Percentiles rank a stretch among this genome's conserved stretches.
phyloP scores from a whole-genome alignment of 2,329 filamentous ascomycete species.

The Cordyceps javanica region DNA sequence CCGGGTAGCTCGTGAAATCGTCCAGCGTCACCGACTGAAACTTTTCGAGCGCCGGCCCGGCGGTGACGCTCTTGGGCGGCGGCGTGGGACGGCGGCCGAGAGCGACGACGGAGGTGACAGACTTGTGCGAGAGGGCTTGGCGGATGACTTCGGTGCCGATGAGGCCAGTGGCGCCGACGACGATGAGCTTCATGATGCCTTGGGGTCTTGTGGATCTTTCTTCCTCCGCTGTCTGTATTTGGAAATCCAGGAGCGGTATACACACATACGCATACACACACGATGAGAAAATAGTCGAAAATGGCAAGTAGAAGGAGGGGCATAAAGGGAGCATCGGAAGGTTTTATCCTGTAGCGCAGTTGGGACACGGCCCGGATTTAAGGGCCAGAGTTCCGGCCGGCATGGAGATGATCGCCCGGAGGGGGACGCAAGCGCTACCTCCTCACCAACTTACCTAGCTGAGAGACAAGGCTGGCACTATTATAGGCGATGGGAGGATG shows the following conservation, averaged over 20 bases:
- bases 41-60: slow-evolving; percentile 27
- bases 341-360: too few species aligned
- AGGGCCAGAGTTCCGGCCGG: background rate
- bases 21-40: slow-evolving; percentile 32
- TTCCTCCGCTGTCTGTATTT: too few species aligned
- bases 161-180: slow-evolving; percentile 37
- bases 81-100: slow-evolving; percentile 32
- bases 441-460: too few species aligned
- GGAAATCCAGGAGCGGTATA: too few species aligned
- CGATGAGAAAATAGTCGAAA: background rate
- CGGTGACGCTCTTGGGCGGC: slow-evolving; percentile 17
- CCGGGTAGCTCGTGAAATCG: slow-evolving; percentile 36
- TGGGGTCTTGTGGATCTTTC: background rate
- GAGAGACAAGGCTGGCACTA: background rate
- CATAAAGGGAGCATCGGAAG: background rate
- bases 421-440: background rate
- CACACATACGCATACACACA: too few species aligned
- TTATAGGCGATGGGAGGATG: background rate
- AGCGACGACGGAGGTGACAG: slow-evolving; percentile 35
- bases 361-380: background rate
- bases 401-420: background rate
- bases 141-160: slow-evolving; percentile 38
- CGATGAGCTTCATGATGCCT: slow-evolving; percentile 39
- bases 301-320: background rate
- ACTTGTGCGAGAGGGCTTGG: slow-evolving; percentile 30